These are phyloP conservation scores for Cryphonectria nitschkei DNA, from an alignment of 2,329 filamentous ascomycete genomes.

Conservation along the genomic window DNA sequence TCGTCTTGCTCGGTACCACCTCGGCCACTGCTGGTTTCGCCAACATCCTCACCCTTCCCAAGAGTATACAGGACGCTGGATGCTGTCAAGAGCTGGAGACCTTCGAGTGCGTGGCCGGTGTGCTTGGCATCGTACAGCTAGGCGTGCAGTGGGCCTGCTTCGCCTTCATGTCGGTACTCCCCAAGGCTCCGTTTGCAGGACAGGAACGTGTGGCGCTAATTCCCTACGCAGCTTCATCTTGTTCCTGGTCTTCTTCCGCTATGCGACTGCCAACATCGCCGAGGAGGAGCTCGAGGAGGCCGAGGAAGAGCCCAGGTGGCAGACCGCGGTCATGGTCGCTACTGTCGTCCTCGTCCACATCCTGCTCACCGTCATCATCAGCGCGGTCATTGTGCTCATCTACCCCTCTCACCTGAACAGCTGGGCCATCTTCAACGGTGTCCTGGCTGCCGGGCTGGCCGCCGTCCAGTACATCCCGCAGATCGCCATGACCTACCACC, in stretches of 20 bases:
- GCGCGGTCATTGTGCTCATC: slow-evolving; percentile 67
- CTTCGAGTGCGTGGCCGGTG: slow-evolving; percentile 81
- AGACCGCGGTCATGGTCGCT: slow-evolving; percentile 77
- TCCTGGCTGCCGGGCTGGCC: slow-evolving; percentile 77
- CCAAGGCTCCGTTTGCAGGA: not conserved
- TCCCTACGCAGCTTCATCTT: slow-evolving; percentile 71
- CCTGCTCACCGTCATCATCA: slow-evolving; percentile 69
- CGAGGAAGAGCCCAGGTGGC: slow-evolving; percentile 67
- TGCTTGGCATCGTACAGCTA: slow-evolving; percentile 89
- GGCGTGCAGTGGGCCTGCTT: slow-evolving; percentile 93
- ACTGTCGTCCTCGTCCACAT: slow-evolving; percentile 75
- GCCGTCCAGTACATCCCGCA: slow-evolving; percentile 93
- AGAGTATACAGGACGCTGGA: slow-evolving; percentile 77
- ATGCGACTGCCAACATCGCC: slow-evolving; percentile 55
- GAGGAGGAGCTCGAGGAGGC: slow-evolving; percentile 50
- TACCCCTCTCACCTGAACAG: slow-evolving; percentile 66
- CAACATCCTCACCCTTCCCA: slow-evolving; percentile 88
- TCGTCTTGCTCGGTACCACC: slow-evolving; percentile 89
- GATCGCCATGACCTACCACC: slow-evolving; percentile 85
- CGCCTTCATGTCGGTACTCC: slow-evolving; percentile 74
- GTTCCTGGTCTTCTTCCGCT: slow-evolving; percentile 93
- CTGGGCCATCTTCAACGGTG: slow-evolving; percentile 86
- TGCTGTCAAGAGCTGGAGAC: slow-evolving; percentile 84
- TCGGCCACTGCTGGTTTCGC: slow-evolving; percentile 87
- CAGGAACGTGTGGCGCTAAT: not conserved